phyloP scores from a whole-genome alignment of 192 early-diverging fungal species.

The Chytriomyces sp. region DNA sequence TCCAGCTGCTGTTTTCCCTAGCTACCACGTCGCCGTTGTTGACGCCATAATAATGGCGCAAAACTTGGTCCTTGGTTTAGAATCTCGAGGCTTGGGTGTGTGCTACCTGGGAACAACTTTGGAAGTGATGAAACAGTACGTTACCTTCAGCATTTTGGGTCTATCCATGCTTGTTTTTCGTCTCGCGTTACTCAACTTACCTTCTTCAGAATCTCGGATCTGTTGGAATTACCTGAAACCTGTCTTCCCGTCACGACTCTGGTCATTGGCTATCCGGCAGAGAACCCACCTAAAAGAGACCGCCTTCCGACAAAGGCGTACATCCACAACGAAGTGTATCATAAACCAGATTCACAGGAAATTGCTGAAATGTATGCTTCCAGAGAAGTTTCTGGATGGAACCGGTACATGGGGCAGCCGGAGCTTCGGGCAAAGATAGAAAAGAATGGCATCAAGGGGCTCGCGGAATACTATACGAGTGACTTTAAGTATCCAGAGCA shows the following conservation, averaged over 20 bases:
- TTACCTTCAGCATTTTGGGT: neutral
- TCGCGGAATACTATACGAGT: constrained; percentile 15
- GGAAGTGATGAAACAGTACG: neutral
- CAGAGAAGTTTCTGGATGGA: constrained; percentile 7
- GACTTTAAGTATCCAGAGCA: constrained; percentile 13
- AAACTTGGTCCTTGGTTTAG: constrained; percentile 3
- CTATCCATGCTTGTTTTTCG: neutral
- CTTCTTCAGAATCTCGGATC: neutral
- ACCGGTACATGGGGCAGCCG: constrained; percentile 2
- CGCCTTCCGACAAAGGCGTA: constrained; percentile 3
- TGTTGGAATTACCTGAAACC: constrained; percentile 1
- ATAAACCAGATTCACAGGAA: constrained; percentile 4
- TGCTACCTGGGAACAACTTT: constrained; percentile 23
- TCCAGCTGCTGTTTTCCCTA: too few relatives aligned
- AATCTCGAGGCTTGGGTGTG: constrained; percentile 2
- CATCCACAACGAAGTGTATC: constrained; percentile 14
- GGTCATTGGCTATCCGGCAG: constrained; percentile 14
- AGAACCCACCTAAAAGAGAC: constrained; percentile 13
- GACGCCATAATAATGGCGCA: constrained; percentile 17
- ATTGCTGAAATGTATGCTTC: neutral
- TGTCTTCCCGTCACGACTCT: constrained; percentile 9
- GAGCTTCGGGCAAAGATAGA: neutral
- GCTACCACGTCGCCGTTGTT: constrained; percentile 21
- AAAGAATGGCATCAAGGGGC: neutral
- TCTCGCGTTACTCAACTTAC: neutral